phyloP scores from a whole-genome alignment of 2,329 filamentous ascomycete genomes.

The Aspergillus japonicus region DNA sequence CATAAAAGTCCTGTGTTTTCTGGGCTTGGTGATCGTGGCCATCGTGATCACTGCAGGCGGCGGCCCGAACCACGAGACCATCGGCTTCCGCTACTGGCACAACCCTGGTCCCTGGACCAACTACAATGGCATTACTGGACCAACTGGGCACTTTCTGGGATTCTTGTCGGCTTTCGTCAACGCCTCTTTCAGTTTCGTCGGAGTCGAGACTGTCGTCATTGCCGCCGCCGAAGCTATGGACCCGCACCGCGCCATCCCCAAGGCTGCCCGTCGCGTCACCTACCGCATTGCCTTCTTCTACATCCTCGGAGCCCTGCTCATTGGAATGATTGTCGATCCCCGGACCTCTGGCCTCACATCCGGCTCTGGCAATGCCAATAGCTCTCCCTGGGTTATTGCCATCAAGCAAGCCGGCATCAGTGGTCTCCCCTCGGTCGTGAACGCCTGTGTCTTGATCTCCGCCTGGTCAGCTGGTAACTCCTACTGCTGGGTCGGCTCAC shows the following conservation, averaged over 20 bases:
- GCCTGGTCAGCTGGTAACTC: constrained; percentile 45
- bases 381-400: constrained; percentile 38
- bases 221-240: constrained; percentile 43
- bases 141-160: constrained; percentile 36
- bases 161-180: constrained; percentile 42
- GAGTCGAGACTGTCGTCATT: constrained; percentile 42
- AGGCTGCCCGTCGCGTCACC: constrained; percentile 42
- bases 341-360: constrained; percentile 22
- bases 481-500: constrained; percentile 53
- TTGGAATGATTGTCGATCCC: constrained; percentile 31
- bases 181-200: constrained; percentile 43
- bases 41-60: constrained; percentile 36
- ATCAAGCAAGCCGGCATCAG: constrained; percentile 35
- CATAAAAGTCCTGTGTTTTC: constrained; percentile 34
- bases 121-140: constrained; percentile 31
- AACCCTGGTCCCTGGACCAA: constrained; percentile 34
- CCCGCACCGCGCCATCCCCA: constrained; percentile 41
- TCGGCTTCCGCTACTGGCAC: constrained; percentile 38
- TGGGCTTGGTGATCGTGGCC: constrained; percentile 31
- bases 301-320: constrained; percentile 30
- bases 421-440: constrained; percentile 35
- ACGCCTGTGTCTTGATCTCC: constrained; percentile 37
- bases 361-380: constrained; percentile 30
- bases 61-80: constrained; percentile 30
- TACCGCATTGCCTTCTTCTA: constrained; percentile 43